Percentiles rank a stretch among this genome's conserved stretches.
phyloP scores from a whole-genome alignment of 345 rosid genomes.

The Euphorbia lathyris region DNA sequence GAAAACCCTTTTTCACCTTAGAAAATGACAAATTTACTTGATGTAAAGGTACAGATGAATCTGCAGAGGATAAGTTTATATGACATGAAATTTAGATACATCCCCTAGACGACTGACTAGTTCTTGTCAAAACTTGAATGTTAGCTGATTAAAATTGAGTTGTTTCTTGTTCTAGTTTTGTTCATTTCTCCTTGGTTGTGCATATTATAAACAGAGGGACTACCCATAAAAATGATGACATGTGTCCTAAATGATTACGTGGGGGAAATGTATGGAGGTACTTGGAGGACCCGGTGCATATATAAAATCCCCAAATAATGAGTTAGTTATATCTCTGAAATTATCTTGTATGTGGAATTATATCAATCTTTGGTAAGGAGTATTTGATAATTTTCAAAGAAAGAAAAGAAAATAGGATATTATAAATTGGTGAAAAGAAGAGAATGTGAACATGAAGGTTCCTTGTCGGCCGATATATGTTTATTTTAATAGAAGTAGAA shows the following conservation, averaged over 20 bases:
- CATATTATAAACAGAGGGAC: not conserved
- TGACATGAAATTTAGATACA: not conserved
- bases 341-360: no score
- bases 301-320: no score
- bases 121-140: not conserved
- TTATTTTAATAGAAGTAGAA: not conserved
- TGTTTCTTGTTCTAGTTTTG: not conserved
- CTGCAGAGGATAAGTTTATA: conserved; percentile 11
- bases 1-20: not conserved
- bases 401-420: no score
- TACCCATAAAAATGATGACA: no score
- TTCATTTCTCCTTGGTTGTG: not conserved
- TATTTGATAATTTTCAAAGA: no score
- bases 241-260: no score
- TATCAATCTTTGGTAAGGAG: no score
- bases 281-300: no score
- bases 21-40: not conserved
- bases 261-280: no score
- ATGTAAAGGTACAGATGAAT: not conserved
- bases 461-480: not conserved
- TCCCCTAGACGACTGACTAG: not conserved
- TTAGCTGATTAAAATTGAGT: not conserved
- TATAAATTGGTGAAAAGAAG: not conserved
- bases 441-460: not conserved
- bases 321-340: no score